Percentiles rank a stretch among this genome's conserved stretches.
These are phyloP conservation scores for Phialemoniopsis sp. DNA, from an alignment of 2,329 filamentous ascomycete genomes.

Conservation along the genomic window DNA sequence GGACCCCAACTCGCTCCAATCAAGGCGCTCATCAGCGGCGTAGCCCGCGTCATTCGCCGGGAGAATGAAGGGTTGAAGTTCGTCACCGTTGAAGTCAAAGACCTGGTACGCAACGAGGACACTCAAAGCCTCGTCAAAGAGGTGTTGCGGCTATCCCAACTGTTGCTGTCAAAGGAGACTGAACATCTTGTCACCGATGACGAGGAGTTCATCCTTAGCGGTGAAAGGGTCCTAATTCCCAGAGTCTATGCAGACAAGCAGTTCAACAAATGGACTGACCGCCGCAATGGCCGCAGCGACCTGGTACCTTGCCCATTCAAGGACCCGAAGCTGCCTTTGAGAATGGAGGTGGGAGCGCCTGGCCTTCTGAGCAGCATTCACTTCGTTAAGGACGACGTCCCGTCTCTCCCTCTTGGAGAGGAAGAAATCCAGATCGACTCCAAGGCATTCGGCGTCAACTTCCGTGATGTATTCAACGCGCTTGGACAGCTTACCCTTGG, in stretches of 20 bases:
- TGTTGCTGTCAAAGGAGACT: too few relatives aligned
- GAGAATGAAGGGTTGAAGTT: neutral
- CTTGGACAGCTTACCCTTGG: conserved; percentile 15
- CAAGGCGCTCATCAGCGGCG: neutral
- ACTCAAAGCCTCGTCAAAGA: too few relatives aligned
- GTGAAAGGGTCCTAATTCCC: too few relatives aligned
- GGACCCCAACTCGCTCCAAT: neutral
- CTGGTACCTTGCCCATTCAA: conserved; percentile 4
- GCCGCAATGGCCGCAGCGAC: neutral
- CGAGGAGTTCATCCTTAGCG: neutral
- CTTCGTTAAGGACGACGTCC: conserved; percentile 14
- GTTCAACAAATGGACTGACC: neutral
- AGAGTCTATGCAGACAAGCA: neutral
- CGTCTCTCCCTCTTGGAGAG: conserved; percentile 7
- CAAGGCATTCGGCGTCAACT: conserved; percentile 29
- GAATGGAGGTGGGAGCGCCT: conserved; percentile 11
- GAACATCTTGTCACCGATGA: neutral
- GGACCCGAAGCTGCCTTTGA: conserved; percentile 5
- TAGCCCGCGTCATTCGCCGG: neutral
- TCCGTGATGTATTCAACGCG: conserved; percentile 29
- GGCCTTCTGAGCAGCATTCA: conserved; percentile 20
- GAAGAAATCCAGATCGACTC: conserved; percentile 25
- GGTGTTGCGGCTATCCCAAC: too few relatives aligned
- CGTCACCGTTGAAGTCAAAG: neutral
- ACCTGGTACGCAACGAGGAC: neutral